Evolutionary conservation across 1,139 yeast genomes (phyloP).

Genomic region (Suhomyces anneliseae): DNA sequence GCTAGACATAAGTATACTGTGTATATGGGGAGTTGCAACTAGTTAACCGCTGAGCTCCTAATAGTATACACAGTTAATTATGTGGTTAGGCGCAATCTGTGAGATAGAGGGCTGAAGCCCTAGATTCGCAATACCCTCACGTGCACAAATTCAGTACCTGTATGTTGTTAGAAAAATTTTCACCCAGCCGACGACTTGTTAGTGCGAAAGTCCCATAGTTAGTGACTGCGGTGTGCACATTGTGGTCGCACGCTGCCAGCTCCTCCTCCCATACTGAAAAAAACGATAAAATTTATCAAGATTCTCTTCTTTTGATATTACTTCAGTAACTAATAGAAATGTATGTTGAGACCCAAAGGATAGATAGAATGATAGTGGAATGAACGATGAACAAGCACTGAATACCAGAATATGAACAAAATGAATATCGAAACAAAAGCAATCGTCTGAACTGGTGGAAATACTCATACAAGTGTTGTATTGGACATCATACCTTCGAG

Average conservation of each 20-base stretch:
- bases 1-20: neutral
- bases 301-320: constrained; percentile 12
- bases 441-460: too few species aligned
- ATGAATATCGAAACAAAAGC: too few species aligned
- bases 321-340: constrained; percentile 17
- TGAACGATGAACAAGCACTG: neutral
- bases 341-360: constrained; percentile 14
- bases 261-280: constrained; percentile 9
- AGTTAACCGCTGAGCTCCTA: neutral
- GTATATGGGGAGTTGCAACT: neutral
- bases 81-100: neutral
- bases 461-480: too few species aligned
- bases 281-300: constrained; percentile 7
- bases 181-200: constrained; percentile 1
- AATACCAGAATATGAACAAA: too few species aligned
- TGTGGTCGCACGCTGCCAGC: constrained; percentile 1
- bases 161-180: constrained; percentile 5
- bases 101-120: constrained; percentile 4
- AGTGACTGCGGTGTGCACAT: constrained; percentile 7
- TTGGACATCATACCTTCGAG: too few species aligned
- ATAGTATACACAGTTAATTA: neutral
- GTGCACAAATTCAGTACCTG: constrained; percentile 1
- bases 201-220: neutral
- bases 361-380: neutral
- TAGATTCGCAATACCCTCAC: neutral